Evolutionary conservation across 78 protist species (phyloP).

Genomic region (Diacronema lutheri): DNA sequence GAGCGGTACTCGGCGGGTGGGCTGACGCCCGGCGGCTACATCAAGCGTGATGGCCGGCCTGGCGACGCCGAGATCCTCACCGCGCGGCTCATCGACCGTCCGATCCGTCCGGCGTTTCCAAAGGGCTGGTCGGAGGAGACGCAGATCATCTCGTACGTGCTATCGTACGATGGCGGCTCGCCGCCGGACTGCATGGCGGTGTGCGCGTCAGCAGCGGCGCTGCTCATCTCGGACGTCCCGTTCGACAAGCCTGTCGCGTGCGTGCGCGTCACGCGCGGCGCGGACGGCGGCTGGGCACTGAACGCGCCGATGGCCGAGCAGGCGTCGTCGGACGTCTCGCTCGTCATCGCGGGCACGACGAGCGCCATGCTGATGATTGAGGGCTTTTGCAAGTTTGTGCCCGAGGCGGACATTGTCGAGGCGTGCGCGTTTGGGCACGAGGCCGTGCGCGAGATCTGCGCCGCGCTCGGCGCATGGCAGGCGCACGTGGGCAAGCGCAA

Average conservation of each 20-base stretch:
- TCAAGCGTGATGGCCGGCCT: constrained; percentile 31
- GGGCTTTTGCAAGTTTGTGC: neutral
- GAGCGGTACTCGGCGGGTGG: constrained; percentile 12
- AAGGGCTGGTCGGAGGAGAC: constrained; percentile 20
- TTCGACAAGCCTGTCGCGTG: neutral
- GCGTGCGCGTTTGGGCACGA: neutral
- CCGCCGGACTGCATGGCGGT: neutral
- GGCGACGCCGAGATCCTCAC: constrained; percentile 4
- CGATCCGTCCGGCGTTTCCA: constrained; percentile 28
- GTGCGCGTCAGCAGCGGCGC: constrained; percentile 8
- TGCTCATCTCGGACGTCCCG: constrained; percentile 14
- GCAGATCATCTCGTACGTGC: neutral
- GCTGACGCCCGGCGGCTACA: neutral
- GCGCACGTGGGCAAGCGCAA: neutral
- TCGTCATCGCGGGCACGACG: constrained; percentile 6
- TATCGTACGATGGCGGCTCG: neutral
- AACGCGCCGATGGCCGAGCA: neutral
- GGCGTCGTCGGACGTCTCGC: neutral
- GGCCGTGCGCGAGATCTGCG: neutral
- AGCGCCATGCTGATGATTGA: neutral
- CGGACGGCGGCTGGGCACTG: neutral
- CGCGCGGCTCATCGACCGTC: constrained; percentile 20
- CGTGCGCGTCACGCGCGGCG: neutral
- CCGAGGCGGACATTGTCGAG: neutral
- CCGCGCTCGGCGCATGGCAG: neutral